Evolutionary conservation across 2,329 filamentous ascomycete genomes (phyloP), one percentile per base, ranked within the genome.

Genomic region (Fusarium sp.): DNA sequence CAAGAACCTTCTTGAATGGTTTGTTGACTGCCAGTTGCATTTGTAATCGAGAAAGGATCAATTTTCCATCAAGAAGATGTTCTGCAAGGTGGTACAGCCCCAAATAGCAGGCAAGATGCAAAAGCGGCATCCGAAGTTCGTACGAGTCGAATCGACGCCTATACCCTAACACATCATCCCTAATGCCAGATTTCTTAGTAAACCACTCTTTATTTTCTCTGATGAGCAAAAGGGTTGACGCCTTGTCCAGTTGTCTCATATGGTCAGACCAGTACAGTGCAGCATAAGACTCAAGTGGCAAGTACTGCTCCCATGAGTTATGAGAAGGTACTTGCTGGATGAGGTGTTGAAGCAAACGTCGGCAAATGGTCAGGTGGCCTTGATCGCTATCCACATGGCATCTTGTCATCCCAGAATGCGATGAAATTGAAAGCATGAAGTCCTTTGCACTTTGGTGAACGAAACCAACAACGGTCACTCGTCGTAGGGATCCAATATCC

Each of bases 391-490:
- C 24, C 1, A 41, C 7, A 8, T 14, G 37, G 2, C 22, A 41
- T 13, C 13, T 3, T 6, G 6, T 35, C 13, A 8, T 22, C 20
- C 24, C 14, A 18, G 13, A 13, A 31, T 33, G 29, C 11, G 31
- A 14, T 20, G 59, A n/a, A 5, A 39, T 29, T 6, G 16, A 29
- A 24, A 62, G 11, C 29, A 62, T 24, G 35, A 62, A 62, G 41
- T 62, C 59, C 35, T 52, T 50, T 24, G 59, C 59, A 8, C 59
- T 62, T 27, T 62, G 43, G 59, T 62, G 59, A 22, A 62, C 59
- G 22, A 62, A 62, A 14, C 27, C 27, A 14, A 61, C 6, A 18
- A 39, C 54, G 9, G 20, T 29, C 54, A 39, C 20, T 37, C 4
- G 20, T 10, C 20, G 11, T 6, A 37, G 8, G 2, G n/a, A 1